Percentiles rank a stretch among this genome's conserved stretches.
phyloP scores from a whole-genome alignment of 768 basidiomycete genomes.

The Albatrellus ellisii region DNA sequence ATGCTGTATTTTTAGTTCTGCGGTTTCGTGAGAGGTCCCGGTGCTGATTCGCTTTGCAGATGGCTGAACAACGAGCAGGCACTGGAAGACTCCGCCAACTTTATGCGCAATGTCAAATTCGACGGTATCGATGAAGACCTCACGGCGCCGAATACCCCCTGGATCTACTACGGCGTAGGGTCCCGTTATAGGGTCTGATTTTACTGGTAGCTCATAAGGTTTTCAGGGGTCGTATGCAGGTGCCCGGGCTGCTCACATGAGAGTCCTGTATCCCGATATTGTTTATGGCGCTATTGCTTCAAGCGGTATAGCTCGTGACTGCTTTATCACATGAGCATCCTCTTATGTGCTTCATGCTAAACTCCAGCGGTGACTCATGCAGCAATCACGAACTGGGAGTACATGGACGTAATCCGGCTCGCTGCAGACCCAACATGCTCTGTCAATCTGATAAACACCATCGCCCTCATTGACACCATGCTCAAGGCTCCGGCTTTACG shows the following conservation, averaged over 20 bases:
- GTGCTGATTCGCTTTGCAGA: constrained; percentile 22
- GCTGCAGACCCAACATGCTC: constrained; percentile 56
- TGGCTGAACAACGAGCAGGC: constrained; percentile 88
- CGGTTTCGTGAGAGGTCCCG: background rate
- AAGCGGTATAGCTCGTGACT: constrained; percentile 39
- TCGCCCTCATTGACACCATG: constrained; percentile 49
- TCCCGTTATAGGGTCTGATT: background rate
- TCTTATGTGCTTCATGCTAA: background rate
- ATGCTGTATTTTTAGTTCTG: background rate
- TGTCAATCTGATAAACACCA: constrained; percentile 40
- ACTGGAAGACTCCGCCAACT: constrained; percentile 83
- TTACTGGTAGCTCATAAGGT: background rate
- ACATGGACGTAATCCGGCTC: constrained; percentile 70
- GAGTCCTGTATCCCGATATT: constrained; percentile 73
- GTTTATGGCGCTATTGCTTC: constrained; percentile 86
- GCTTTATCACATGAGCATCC: background rate
- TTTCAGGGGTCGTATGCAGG: constrained; percentile 37
- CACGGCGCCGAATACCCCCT: constrained; percentile 61
- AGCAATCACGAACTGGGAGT: constrained; percentile 71
- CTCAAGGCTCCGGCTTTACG: constrained; percentile 36
- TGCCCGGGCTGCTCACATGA: constrained; percentile 88
- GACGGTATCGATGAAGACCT: constrained; percentile 55
- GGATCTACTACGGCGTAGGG: constrained; percentile 89
- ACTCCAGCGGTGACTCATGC: constrained; percentile 73
- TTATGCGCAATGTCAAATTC: constrained; percentile 75